Evolutionary conservation across 2,329 filamentous ascomycete species (phyloP), one percentile per base, ranked within the genome.

Genomic region (Xylaria sp.): DNA sequence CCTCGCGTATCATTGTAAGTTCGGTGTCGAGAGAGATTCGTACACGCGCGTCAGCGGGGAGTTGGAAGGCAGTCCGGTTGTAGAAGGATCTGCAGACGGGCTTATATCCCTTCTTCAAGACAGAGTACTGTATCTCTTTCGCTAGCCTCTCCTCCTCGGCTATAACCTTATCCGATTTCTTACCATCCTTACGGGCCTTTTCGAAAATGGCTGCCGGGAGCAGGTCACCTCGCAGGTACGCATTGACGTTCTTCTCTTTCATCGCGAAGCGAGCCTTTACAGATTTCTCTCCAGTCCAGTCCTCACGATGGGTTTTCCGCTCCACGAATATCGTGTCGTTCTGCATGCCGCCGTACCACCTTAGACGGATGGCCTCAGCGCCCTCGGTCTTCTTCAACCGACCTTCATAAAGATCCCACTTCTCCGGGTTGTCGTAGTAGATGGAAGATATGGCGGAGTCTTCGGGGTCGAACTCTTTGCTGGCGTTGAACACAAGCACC

Each of bases 271-370:
- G 89, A 40, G 94, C 93, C 78, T 99, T 99, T 75, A 99, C 94
- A 1, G 93, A 97, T 76, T 97, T 96, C 72, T 99, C 94, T 54
- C 94, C 94, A 0, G 94, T 99, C 94, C 94, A 99, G 72, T 99
- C 94, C 73, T 99, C 94, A 38, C 94, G 88, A 77, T 99, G 94
- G 1, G 94, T 99, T 76, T 99, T 99, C 59, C 94, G 86, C 78
- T 99, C 94, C 20, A 99, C 89, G 68, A 97, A 99, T 52, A 97
- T 95, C 50, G 91, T 94, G 69, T 97, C 92, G 48, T 80, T 91
- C 66, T 94, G 86, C 93, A 99, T 97, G 39, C 91, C 92, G 56
- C 94, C 94, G 69, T 99, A 99, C 94, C 94, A 99, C 62, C 94
- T 85, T 56, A 99, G 80, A 69, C 94, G 91, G 63, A 97, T 96